These are phyloP conservation scores for Phytophthora melonis DNA, from an alignment of 352 stramenopile species.

Conservation along the genomic window DNA sequence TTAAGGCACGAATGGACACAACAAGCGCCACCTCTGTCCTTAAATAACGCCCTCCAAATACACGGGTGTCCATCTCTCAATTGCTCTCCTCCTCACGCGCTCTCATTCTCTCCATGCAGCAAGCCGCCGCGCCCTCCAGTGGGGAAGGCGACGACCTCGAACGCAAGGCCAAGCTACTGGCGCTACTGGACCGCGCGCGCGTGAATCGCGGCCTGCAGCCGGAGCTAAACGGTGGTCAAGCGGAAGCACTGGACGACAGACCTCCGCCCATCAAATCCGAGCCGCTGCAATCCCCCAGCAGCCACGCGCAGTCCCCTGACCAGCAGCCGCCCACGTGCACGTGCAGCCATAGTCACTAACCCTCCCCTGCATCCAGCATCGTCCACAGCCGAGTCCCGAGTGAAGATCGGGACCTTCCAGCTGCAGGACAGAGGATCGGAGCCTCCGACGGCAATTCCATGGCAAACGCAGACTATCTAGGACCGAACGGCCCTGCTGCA, in stretches of 20 bases:
- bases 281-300: background rate
- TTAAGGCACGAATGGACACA: background rate
- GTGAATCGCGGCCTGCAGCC: conserved; percentile 36
- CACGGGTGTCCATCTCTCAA: background rate
- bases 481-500: background rate
- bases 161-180: conserved; percentile 44
- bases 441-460: conserved; percentile 8
- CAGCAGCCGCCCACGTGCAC: conserved; percentile 3
- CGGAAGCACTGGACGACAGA: conserved; percentile 8
- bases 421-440: background rate
- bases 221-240: conserved; percentile 2
- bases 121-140: background rate
- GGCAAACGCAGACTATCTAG: background rate
- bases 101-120: conserved; percentile 26
- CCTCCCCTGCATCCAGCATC: background rate
- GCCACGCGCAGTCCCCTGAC: background rate
- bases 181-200: conserved; percentile 54
- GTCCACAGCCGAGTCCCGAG: background rate
- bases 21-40: background rate
- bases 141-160: conserved; percentile 14
- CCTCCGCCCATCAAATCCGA: conserved; percentile 28
- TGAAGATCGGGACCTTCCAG: background rate
- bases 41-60: conserved; percentile 1
- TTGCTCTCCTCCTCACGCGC: background rate
- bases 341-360: conserved; percentile 19